Evolutionary conservation across 2,329 filamentous ascomycete species (phyloP), one percentile per base, ranked within the genome.

Genomic region (Neopestalotiopsis sp.): DNA sequence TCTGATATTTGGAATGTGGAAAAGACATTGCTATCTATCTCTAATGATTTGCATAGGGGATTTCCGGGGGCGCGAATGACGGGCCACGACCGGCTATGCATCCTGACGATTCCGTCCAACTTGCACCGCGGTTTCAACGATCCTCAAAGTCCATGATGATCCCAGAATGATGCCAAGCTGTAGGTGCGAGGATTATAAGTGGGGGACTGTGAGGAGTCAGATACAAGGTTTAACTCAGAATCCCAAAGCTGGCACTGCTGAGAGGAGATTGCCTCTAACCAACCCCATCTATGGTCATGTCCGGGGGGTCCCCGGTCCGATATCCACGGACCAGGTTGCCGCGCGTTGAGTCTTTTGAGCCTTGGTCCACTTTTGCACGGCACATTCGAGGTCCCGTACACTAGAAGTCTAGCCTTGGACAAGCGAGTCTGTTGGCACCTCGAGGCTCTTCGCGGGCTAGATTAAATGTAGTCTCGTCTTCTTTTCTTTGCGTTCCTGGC

Each of bases 101-200:
- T 53, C 45, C 45, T n/a, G 45, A 53, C 45, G 45, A 53, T 53
- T 53, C 20, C 45, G 45, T 53, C 45, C n/a, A n/a, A n/a, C 45
- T 24, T 17, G 45, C 45, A 53, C 17, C 45, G 45, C 45, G 45
- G 17, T 53, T 53, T n/a, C 45, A 7, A 53, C 17, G 45, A 20
- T 53, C 7, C 42, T 28, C 6, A 38, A 53, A 53, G n/a, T 53
- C n/a, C 45, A 53, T 53, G 45, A 53, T 53, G 45, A 53, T 53
- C 45, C 45, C 45, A 53, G 45, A 53, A 53, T 53, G 45, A 53
- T 53, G 45, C 45, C 45, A 53, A 53, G 45, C 45, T 53, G 45
- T 53, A 20, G 17, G 45, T 53, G 45, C 45, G 45, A 53, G 45
- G 45, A 53, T 53, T 53, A 53, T n/a, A n/a, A 53, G 45, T 53